phyloP scores from a whole-genome alignment of 768 basidiomycete species.

The Sarcomyxa edulis region DNA sequence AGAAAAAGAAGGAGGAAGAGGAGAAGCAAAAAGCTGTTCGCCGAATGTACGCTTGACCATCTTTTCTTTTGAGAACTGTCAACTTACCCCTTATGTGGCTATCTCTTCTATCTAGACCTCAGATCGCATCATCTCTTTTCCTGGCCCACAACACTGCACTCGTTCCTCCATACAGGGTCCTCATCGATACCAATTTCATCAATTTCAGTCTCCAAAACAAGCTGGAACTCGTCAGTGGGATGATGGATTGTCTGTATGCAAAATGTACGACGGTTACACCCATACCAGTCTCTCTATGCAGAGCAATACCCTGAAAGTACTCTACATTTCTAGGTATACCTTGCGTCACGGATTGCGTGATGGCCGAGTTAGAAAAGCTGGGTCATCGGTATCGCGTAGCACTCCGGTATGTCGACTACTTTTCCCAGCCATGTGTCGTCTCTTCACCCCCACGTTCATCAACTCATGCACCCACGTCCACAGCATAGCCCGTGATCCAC shows the following conservation, averaged over 20 bases:
- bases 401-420: constrained; percentile 57
- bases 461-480: constrained; percentile 2
- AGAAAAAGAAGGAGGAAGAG: constrained; percentile 78
- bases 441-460: background rate
- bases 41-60: constrained; percentile 57
- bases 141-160: constrained; percentile 93
- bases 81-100: too few relatives aligned
- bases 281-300: background rate
- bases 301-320: too few relatives aligned
- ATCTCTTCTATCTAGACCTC: constrained; percentile 56
- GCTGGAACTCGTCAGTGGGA: constrained; percentile 90
- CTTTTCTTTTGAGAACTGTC: constrained; percentile 6
- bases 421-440: background rate
- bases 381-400: constrained; percentile 95
- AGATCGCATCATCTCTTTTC: constrained; percentile 89
- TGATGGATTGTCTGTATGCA: constrained; percentile 99
- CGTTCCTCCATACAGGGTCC: constrained; percentile 93
- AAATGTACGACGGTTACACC: constrained; percentile 59
- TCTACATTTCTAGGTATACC: constrained; percentile 77
- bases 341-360: constrained; percentile 98
- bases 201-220: constrained; percentile 99
- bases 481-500: constrained; percentile 94
- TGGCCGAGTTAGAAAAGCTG: constrained; percentile 97
- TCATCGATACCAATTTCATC: constrained; percentile 99
- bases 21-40: constrained; percentile 74